Conservation (phyloP, 768 basidiomycete genomes). For the Candolleomyces eurysporus region DNA sequence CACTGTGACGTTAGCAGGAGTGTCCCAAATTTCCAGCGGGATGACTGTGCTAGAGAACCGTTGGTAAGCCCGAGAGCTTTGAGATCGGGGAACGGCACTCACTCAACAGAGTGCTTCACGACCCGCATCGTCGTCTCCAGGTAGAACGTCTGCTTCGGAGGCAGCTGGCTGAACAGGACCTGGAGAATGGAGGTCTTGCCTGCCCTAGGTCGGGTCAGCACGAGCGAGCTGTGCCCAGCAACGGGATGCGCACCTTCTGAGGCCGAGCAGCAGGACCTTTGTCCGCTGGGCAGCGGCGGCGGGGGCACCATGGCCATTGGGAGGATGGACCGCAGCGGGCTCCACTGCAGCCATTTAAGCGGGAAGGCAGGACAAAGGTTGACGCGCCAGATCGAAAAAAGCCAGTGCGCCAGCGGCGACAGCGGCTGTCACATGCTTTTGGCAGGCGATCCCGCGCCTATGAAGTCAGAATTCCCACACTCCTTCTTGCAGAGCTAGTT, state of each 20-base stretch:
- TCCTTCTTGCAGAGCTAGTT: not conserved
- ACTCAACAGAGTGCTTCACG: conserved; percentile 79
- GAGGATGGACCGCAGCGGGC: conserved; percentile 10
- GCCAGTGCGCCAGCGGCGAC: not conserved
- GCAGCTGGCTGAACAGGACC: conserved; percentile 85
- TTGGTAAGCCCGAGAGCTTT: conserved; percentile 9
- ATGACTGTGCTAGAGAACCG: conserved; percentile 70
- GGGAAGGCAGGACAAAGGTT: not conserved
- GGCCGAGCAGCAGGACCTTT: conserved; percentile 71
- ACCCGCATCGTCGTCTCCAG: conserved; percentile 84
- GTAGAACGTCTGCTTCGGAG: conserved; percentile 84
- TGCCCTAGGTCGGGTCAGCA: conserved; percentile 47
- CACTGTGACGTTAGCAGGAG: conserved; percentile 81
- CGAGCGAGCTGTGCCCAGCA: conserved; percentile 3
- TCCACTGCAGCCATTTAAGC: not conserved
- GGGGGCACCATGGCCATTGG: conserved; percentile 27
- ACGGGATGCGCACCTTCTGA: conserved; percentile 51
- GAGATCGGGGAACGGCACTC: conserved; percentile 26
- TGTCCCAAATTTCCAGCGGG: conserved; percentile 94
- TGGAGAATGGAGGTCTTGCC: conserved; percentile 92
- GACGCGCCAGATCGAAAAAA: conserved; percentile 1
- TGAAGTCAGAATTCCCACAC: conserved; percentile 5
- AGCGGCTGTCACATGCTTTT: conserved; percentile 3
- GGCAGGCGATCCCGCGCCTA: not conserved
- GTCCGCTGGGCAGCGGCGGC: conserved; percentile 42